Percentiles rank a stretch among this genome's conserved stretches.
These are phyloP conservation scores for Pleurotus pulmonarius DNA, from an alignment of 768 basidiomycete species.

Conservation along the genomic window DNA sequence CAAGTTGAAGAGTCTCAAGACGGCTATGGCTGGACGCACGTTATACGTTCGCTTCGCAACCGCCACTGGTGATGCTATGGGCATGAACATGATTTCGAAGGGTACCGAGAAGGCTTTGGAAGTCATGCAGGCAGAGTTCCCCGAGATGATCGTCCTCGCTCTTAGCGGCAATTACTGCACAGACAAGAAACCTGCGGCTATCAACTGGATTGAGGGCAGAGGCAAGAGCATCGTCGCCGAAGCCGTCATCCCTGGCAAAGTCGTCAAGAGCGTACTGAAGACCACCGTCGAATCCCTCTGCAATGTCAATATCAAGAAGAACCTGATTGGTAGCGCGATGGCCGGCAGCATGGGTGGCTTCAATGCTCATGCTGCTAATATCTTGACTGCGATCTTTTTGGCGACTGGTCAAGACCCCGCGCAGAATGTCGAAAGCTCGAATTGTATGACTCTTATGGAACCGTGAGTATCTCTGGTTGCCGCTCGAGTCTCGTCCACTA, in stretches of 20 bases:
- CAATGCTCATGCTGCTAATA: constrained; percentile 98
- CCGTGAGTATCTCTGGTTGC: constrained; percentile 57
- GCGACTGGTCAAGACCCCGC: constrained; percentile 99
- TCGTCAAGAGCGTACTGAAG: constrained; percentile 90
- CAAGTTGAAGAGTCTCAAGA: constrained; percentile 79
- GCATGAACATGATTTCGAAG: constrained; percentile 99
- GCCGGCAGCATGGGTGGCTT: constrained; percentile 97
- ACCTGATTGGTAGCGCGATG: constrained; percentile 96
- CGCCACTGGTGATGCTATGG: constrained; percentile 97
- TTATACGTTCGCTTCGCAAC: constrained; percentile 93
- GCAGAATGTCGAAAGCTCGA: constrained; percentile 97
- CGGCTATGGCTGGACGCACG: constrained; percentile 88
- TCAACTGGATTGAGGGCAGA: constrained; percentile 99
- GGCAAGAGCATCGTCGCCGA: constrained; percentile 98
- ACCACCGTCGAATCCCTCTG: constrained; percentile 88
- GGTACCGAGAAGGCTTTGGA: constrained; percentile 95
- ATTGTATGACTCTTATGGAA: constrained; percentile 99
- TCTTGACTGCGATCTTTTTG: constrained; percentile 90
- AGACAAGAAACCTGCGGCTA: constrained; percentile 99
- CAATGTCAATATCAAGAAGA: constrained; percentile 95
- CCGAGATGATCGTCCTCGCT: constrained; percentile 87
- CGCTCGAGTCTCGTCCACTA: background rate
- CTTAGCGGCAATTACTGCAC: constrained; percentile 98
- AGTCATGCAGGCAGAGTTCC: constrained; percentile 72
- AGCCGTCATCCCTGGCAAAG: constrained; percentile 83